Base-by-base conservation (phyloP, 23 red algal species). In the Cyanidioschyzon merolae region DNA sequence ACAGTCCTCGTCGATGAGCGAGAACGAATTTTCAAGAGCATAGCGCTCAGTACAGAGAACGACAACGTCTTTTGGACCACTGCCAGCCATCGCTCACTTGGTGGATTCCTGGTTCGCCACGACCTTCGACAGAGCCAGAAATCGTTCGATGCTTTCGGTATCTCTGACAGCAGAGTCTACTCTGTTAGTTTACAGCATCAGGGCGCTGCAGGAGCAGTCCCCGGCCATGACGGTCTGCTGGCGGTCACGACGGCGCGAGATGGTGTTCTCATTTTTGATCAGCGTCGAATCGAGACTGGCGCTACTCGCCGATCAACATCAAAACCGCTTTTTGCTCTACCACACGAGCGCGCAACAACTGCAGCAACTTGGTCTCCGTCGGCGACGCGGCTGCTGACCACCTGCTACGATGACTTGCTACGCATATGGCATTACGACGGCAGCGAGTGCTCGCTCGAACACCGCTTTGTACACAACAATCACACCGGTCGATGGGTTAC, bases 321-420 rank as follows among this genome's bases (percentile, higher is more conserved):
- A 15, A 25, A 71, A 27, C 63, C 63, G 16, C 63, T 71, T 7
- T 71, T 3, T 27, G 29, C 63, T 3, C 63, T 71, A 27, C 63
- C 63, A 27, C 63, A 71, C 32, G 29, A 15, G 3, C 63, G 63
- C 16, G 63, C 63, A 3, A 27, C 30, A 27, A 71, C 63, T 35
- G 63, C 16, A 71, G 63, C 63, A 27, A 25, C 2, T 27, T 71
- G 63, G 63, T 71, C 63, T 32, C 63, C 63, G 7, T 71, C 63
- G 63, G 63, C 12, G 7, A 71, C 63, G 63, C 63, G 63, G n/a
- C 29, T 71, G n/a, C 63, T 71, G 12, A 71, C 63, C 63, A 71
- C 63, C 63, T 71, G 63, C 63, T 71, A 71, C 63, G 63, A 71
- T 27, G 63, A 71, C 29, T 27, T 25, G 63, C 63, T 71, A 7